Conservation (phyloP, 2,329 filamentous ascomycete genomes). For the Paramyrothecium sp. region DNA sequence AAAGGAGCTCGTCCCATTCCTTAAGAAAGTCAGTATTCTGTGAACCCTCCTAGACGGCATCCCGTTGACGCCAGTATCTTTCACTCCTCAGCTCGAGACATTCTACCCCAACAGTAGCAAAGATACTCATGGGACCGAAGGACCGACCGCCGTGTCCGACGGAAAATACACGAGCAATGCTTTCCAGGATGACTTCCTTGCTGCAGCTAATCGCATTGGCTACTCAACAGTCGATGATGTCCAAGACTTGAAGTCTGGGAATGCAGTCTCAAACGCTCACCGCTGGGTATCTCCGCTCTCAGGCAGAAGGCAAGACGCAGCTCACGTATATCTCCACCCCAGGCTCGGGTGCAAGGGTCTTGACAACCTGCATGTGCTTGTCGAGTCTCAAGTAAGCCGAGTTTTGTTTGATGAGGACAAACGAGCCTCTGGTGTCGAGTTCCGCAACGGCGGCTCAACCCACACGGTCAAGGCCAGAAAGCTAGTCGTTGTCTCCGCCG, state of each 20-base stretch:
- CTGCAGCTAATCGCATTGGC: constrained; percentile 43
- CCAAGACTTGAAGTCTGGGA: constrained; percentile 40
- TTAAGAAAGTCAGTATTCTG: constrained; percentile 1
- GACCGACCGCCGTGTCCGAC: constrained; percentile 49
- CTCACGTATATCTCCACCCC: constrained; percentile 26
- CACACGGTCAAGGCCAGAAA: constrained; percentile 37
- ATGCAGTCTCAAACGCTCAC: constrained; percentile 33
- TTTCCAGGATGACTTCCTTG: constrained; percentile 46
- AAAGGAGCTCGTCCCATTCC: not conserved
- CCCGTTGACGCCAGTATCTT: no score
- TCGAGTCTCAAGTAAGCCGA: constrained; percentile 24
- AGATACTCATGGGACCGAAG: constrained; percentile 42
- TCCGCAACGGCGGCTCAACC: not conserved
- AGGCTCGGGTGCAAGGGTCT: constrained; percentile 21
- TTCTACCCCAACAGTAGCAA: constrained; percentile 37
- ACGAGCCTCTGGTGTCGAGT: not conserved
- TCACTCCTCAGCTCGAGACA: constrained; percentile 41
- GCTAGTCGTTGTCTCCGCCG: constrained; percentile 40
- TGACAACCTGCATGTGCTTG: constrained; percentile 27
- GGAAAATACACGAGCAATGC: constrained; percentile 38
- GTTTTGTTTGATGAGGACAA: constrained; percentile 21
- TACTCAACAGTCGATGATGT: constrained; percentile 48
- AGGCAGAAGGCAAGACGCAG: constrained; percentile 16
- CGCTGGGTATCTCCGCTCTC: constrained; percentile 35
- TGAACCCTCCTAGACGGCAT: no score